These are phyloP conservation scores for Dioscorea dumetorum DNA, from an alignment of 106 monocot species.

Conservation along the genomic window DNA sequence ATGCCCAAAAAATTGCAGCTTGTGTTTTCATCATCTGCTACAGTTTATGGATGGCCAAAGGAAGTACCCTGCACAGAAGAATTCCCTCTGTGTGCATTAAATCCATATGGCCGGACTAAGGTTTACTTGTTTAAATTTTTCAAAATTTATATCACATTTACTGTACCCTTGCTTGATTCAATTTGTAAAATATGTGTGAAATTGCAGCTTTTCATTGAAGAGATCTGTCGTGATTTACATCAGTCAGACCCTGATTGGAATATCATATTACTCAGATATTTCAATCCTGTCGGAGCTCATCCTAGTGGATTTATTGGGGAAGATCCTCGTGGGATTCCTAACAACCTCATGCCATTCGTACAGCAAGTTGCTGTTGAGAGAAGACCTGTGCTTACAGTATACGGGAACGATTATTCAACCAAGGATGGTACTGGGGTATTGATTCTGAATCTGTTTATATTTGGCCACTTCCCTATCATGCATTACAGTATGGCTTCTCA, in stretches of 20 bases:
- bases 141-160: neutral
- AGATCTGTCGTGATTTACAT: constrained; percentile 77
- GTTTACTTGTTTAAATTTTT: constrained; percentile 15
- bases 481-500: too few relatives aligned
- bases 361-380: constrained; percentile 96
- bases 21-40: constrained; percentile 93
- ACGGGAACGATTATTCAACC: constrained; percentile 79
- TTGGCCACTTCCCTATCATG: too few relatives aligned
- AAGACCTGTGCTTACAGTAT: constrained; percentile 67
- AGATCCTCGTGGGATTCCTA: constrained; percentile 91
- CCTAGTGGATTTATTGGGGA: constrained; percentile 87
- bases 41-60: constrained; percentile 93
- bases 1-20: constrained; percentile 37
- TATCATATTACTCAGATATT: constrained; percentile 88
- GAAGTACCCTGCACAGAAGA: constrained; percentile 87
- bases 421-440: constrained; percentile 94
- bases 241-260: constrained; percentile 57
- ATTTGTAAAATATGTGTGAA: neutral
- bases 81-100: constrained; percentile 55
- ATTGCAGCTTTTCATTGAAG: constrained; percentile 85
- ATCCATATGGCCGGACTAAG: constrained; percentile 66
- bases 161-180: neutral
- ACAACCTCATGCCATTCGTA: constrained; percentile 94
- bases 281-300: constrained; percentile 96
- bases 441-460: neutral